Conservation (phyloP, 2,329 filamentous ascomycete genomes). For the Aspergillus ustus region DNA sequence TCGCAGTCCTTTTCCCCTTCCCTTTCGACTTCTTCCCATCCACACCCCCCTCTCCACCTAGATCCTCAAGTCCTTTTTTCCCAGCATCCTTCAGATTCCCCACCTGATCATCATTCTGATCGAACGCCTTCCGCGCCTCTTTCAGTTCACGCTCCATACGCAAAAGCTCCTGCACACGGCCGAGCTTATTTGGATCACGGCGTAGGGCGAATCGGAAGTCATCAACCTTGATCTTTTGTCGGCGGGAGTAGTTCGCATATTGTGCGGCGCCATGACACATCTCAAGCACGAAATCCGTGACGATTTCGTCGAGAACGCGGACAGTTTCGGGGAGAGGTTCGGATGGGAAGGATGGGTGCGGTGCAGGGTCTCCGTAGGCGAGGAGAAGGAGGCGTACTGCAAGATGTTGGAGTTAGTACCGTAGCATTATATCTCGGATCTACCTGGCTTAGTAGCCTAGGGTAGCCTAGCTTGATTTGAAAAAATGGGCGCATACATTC, state of each 20-base stretch:
- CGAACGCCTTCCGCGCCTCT: slow-evolving; percentile 69
- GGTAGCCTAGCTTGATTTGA: no score
- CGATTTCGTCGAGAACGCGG: slow-evolving; percentile 87
- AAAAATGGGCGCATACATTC: slow-evolving; percentile 62
- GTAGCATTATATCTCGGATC: not conserved
- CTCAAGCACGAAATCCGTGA: slow-evolving; percentile 95
- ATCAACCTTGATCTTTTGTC: slow-evolving; percentile 97
- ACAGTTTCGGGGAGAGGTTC: slow-evolving; percentile 82
- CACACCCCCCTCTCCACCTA: slow-evolving; percentile 29
- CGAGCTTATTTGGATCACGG: slow-evolving; percentile 81
- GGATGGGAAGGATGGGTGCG: slow-evolving; percentile 68
- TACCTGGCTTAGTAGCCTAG: no score
- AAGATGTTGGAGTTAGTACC: not conserved
- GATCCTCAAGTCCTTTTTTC: slow-evolving; percentile 39
- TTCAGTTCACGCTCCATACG: slow-evolving; percentile 88
- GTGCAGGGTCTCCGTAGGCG: slow-evolving; percentile 50
- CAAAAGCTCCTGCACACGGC: slow-evolving; percentile 85
- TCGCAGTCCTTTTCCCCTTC: slow-evolving; percentile 40
- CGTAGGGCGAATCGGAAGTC: slow-evolving; percentile 96
- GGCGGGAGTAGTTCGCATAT: slow-evolving; percentile 80
- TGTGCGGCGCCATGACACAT: slow-evolving; percentile 88
- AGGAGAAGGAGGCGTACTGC: slow-evolving; percentile 49
- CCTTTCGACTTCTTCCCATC: slow-evolving; percentile 42
- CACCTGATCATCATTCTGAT: slow-evolving; percentile 51
- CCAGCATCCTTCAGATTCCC: slow-evolving; percentile 42